These are phyloP conservation scores for Quercus wislizeni DNA, from an alignment of 306 rosid genomes.

Conservation along the genomic window DNA sequence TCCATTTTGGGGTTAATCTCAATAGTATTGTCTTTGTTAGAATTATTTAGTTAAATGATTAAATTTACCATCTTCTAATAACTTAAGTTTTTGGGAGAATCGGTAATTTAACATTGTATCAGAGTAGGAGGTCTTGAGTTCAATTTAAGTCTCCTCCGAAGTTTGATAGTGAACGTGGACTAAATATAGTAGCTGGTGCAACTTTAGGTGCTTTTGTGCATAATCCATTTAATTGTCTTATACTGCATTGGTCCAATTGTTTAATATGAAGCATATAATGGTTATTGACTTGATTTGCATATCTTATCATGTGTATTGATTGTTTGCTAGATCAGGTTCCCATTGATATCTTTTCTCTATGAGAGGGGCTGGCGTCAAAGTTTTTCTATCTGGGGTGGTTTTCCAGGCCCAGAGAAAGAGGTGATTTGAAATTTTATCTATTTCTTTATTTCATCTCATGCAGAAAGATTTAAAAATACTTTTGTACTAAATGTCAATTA, in stretches of 20 bases:
- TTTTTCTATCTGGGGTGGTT: slow-evolving; percentile 67
- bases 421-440: slow-evolving; percentile 32
- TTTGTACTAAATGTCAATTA: background rate
- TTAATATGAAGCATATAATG: slow-evolving; percentile 3
- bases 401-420: slow-evolving; percentile 95
- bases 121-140: too few species aligned
- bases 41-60: background rate
- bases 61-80: too few species aligned
- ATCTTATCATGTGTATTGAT: slow-evolving; percentile 14
- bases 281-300: background rate
- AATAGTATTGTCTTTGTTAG: background rate
- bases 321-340: slow-evolving; percentile 60
- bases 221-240: background rate
- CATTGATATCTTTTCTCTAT: slow-evolving; percentile 71
- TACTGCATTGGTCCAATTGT: background rate
- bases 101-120: too few species aligned
- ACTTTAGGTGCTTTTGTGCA: too few species aligned
- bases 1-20: background rate
- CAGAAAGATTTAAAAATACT: background rate
- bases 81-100: too few species aligned
- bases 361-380: slow-evolving; percentile 99
- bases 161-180: background rate
- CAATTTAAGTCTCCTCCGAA: too few species aligned
- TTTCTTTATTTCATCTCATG: background rate
- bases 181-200: background rate